Evolutionary conservation across 768 basidiomycete species (phyloP).

Genomic region (Tulasnella sp.): DNA sequence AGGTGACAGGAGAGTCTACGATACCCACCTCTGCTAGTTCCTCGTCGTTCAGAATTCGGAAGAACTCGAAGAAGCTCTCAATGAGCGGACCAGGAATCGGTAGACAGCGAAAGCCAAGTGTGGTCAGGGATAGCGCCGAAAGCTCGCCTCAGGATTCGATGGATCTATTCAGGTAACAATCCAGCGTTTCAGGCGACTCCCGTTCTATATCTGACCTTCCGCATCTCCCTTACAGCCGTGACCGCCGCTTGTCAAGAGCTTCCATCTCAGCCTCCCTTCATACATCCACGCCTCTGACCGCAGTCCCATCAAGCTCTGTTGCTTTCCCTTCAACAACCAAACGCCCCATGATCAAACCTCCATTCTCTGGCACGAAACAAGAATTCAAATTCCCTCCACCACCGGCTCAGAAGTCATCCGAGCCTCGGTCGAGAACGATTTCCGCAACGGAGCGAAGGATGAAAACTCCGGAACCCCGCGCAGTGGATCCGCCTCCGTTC

Average conservation of each 20-base stretch:
- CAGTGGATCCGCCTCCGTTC: background rate
- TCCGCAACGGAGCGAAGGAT: background rate
- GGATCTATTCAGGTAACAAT: background rate
- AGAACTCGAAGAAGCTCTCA: background rate
- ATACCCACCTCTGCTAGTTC: background rate
- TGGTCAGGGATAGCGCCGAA: background rate
- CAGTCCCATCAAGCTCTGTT: background rate
- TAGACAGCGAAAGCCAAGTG: background rate
- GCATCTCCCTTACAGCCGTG: background rate
- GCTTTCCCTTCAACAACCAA: background rate
- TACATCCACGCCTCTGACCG: background rate
- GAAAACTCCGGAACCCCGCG: background rate
- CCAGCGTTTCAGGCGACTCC: too few species aligned
- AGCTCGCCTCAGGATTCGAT: background rate
- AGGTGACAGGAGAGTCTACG: background rate
- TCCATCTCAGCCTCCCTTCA: background rate
- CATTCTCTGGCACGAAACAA: background rate
- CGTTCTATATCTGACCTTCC: background rate
- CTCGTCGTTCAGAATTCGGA: background rate
- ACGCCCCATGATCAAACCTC: background rate
- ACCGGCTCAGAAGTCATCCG: background rate
- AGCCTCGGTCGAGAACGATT: background rate
- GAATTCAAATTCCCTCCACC: background rate
- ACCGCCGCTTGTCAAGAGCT: background rate
- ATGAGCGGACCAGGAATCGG: background rate